Evolutionary conservation across 1,284 basidiomycete genomes (phyloP), one percentile per base, ranked within the genome.

Genomic region (Trametes polyzona): DNA sequence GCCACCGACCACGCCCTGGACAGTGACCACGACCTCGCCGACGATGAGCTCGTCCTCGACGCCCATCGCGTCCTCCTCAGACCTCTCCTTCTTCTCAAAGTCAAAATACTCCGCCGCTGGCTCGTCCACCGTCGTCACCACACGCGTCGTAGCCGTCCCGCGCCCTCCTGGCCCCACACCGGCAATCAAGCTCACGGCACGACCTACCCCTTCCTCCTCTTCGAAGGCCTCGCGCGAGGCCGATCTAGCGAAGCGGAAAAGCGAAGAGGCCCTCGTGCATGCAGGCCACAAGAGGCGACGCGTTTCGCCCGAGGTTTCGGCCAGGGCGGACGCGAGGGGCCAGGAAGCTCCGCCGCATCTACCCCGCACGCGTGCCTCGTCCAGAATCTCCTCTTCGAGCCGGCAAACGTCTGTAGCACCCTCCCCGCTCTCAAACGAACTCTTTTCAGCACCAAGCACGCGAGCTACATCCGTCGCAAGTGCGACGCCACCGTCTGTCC

Each of bases 401-500:
- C 58, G 61, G 6, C 57, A 62, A 11, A 53, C 60, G 1, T 70
- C 69, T 27, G 41, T 56, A 1, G 60, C 64, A 12, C 58, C 61
- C 1, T 65, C 65, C 4, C 53, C 61, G 8, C 54, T 60, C 30
- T 54, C 57, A 30, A 52, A 58, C 14, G 48, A 42, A 11, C 42
- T 57, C 1, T 47, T 27, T 10, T 55, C 54, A 2, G 29, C 56
- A 5, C 58, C 53, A 6, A 56, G 57, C 49, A 57, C 60, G 32
- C 41, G 51, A 26, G 50, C 47, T 23, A 50, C 47, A 69, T 72
- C 64, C 17, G 59, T 65, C 58, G 32, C 72, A 76, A 42, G 21
- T 69, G 67, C 55, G 53, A 70, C 42, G 69, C 72, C 77, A 9
- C 68, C 67, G 1, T 71, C 74, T 0, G 67, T 63, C 17, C 60